Evolutionary conservation across 805 yeast species (phyloP), one percentile per base, ranked within the genome.

Genomic region (Wickerhamiella musiphila): DNA sequence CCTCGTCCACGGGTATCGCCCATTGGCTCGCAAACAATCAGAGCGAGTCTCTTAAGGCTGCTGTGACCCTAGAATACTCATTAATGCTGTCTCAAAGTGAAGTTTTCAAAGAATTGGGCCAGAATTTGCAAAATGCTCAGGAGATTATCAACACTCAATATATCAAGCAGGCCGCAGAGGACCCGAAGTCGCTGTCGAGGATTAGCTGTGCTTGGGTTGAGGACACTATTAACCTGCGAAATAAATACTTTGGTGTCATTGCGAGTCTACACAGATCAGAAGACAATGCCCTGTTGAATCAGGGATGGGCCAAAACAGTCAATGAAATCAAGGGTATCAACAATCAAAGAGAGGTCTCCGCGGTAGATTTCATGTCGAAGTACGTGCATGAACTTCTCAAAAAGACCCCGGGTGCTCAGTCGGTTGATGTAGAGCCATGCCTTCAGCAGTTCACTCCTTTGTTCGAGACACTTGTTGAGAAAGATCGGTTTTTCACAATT

Each of bases 401-500:
- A 50, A 77, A 76, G 47, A 74, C 71, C 32, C 29, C 66, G 0
- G 82, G 73, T 37, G 61, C 67, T 13, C 4, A 39, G 23, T 60
- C 62, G 8, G 14, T 10, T 38, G 86, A 78, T 46, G 70, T 86
- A 73, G 64, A 58, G 23, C 33, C 48, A 4, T 70, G 71, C 31
- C 69, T 78, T 29, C 83, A 78, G 44, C 83, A 81, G 48, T 67
- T 86, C 45, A 78, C 84, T 78, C 67, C 73, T 11, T 63, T 90
- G 15, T 86, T 86, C 65, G 77, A 73, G 47, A 86, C 77, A 47
- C 63, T 92, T 36, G 78, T 77, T 24, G 96, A 90, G 51, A 84
- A 84, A 51, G 96, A 92, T 59, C 78, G 90, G 18, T 92, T 90
- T 56, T 94, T 82, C 56, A 73, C 73, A 35, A 76, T 77, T 57